These are phyloP conservation scores for Musa beccarii DNA, from an alignment of 176 grass and related monocot genomes.

Conservation along the genomic window DNA sequence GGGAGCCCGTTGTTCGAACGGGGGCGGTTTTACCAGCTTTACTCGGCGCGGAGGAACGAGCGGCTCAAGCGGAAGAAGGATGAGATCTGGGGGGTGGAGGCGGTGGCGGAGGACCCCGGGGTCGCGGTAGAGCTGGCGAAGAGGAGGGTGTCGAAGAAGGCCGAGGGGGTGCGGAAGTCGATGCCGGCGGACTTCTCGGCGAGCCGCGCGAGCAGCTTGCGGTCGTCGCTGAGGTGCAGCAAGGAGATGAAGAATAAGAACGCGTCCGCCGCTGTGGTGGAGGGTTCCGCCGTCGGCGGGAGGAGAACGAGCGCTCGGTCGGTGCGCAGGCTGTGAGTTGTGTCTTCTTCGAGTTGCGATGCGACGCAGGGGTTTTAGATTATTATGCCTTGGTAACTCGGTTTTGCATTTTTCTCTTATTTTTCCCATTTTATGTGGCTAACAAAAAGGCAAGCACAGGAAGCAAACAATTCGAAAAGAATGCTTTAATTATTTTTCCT, in stretches of 20 bases:
- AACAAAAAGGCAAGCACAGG: too few species aligned
- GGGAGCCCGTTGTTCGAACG: conserved; percentile 56
- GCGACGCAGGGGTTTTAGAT: too few species aligned
- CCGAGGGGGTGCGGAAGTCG: conserved; percentile 42
- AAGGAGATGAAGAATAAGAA: background rate
- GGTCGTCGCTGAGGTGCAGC: background rate
- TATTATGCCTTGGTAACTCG: too few species aligned
- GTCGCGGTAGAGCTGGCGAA: conserved; percentile 68
- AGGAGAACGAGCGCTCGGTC: too few species aligned
- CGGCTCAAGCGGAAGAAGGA: conserved; percentile 62
- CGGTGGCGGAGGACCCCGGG: conserved; percentile 37
- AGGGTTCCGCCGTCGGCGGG: too few species aligned
- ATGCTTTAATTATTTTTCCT: too few species aligned
- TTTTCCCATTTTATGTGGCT: too few species aligned
- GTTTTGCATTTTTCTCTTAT: too few species aligned
- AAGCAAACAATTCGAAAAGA: too few species aligned
- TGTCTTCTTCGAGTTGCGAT: too few species aligned
- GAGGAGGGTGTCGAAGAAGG: conserved; percentile 40
- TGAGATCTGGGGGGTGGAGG: conserved; percentile 26
- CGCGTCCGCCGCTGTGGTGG: too few species aligned
- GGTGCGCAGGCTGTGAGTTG: too few species aligned
- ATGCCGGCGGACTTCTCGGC: background rate
- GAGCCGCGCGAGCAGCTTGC: background rate
- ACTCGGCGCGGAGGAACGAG: conserved; percentile 72
- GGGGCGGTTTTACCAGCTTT: conserved; percentile 71